Conservation (phyloP, 176 grass and related monocot species). For the Aegilops bicornis region DNA sequence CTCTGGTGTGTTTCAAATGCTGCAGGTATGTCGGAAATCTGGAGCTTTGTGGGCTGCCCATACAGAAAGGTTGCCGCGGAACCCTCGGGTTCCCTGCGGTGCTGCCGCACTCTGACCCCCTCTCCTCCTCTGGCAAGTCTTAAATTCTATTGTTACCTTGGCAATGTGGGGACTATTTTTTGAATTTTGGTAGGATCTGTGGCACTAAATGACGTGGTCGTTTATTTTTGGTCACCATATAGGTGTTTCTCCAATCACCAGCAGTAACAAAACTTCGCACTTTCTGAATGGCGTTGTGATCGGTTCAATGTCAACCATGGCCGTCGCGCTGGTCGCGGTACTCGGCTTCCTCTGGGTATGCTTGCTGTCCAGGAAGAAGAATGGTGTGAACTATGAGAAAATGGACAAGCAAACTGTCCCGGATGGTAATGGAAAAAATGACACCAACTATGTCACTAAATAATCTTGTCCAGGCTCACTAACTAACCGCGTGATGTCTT, state of each 20-base stretch:
- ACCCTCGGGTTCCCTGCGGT: slow-evolving; percentile 89
- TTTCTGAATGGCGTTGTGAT: slow-evolving; percentile 94
- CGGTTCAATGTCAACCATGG: slow-evolving; percentile 93
- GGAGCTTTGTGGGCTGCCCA: slow-evolving; percentile 87
- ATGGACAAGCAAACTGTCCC: slow-evolving; percentile 67
- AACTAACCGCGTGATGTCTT: not conserved
- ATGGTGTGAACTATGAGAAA: slow-evolving; percentile 63
- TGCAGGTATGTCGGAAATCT: slow-evolving; percentile 95
- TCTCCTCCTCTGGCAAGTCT: slow-evolving; percentile 66
- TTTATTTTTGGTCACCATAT: not conserved
- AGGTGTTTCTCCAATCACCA: slow-evolving; percentile 66
- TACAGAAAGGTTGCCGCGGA: slow-evolving; percentile 78
- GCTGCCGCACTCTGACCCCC: slow-evolving; percentile 58
- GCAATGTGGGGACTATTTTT: not conserved
- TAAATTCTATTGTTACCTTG: not conserved
- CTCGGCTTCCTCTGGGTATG: slow-evolving; percentile 90
- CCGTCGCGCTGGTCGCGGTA: slow-evolving; percentile 63
- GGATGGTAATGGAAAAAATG: slow-evolving; percentile 45
- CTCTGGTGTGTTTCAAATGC: slow-evolving; percentile 21
- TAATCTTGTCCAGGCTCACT: not conserved
- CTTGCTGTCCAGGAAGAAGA: slow-evolving; percentile 86
- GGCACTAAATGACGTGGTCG: not conserved
- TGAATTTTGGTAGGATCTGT: not conserved
- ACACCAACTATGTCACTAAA: not conserved
- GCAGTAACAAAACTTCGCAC: slow-evolving; percentile 62